phyloP scores from a whole-genome alignment of 768 basidiomycete species.

The Termitomyces sp. region DNA sequence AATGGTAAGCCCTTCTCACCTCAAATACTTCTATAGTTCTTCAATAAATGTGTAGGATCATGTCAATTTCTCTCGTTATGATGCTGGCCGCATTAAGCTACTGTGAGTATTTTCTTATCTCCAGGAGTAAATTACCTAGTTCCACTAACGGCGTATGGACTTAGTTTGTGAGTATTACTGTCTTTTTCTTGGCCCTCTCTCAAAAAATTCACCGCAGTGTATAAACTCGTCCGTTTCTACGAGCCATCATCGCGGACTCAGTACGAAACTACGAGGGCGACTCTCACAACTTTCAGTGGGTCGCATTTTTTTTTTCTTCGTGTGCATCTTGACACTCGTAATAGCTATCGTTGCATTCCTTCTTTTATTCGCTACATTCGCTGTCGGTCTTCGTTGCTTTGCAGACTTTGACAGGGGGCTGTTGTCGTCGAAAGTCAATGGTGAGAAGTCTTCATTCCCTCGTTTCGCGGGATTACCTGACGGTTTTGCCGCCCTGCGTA shows the following conservation, averaged over 20 bases:
- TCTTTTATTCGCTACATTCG: conserved; percentile 71
- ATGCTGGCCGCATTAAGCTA: conserved; percentile 79
- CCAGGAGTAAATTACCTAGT: conserved; percentile 2
- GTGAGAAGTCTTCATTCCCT: conserved; percentile 48
- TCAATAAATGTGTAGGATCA: conserved; percentile 46
- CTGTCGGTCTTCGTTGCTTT: conserved; percentile 76
- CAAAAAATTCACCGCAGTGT: conserved; percentile 45
- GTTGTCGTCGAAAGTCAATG: conserved; percentile 65
- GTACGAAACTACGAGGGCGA: conserved; percentile 75
- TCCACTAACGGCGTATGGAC: conserved; percentile 1
- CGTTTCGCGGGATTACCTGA: conserved; percentile 27
- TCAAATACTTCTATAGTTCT: neutral
- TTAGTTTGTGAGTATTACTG: conserved; percentile 37
- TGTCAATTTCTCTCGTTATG: conserved; percentile 67
- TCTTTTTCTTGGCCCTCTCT: neutral
- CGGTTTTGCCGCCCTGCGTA: conserved; percentile 33
- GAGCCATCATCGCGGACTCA: conserved; percentile 49
- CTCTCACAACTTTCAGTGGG: conserved; percentile 80
- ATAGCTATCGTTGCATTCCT: conserved; percentile 76
- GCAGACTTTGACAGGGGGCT: conserved; percentile 83
- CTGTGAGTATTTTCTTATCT: conserved; percentile 49
- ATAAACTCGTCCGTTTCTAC: conserved; percentile 85
- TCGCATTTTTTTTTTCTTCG: conserved; percentile 9
- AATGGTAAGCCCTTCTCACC: conserved; percentile 46
- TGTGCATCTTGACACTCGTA: neutral